Conservation (phyloP, 352 stramenopile species). For the Phytophthora megakarya region DNA sequence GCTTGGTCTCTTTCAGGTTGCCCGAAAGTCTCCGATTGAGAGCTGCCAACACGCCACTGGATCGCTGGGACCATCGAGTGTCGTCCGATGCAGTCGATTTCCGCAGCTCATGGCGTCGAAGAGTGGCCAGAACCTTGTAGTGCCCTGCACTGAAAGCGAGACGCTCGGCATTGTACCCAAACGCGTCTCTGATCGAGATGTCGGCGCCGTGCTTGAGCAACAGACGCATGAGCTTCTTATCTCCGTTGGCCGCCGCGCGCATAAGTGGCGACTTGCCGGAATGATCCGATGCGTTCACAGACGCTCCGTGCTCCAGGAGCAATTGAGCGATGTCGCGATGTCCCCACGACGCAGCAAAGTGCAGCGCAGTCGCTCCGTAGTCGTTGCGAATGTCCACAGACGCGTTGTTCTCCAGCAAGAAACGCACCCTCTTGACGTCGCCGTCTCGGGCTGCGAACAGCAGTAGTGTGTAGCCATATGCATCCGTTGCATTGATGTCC, state of each 20-base stretch:
- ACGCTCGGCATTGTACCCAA: conserved; percentile 24
- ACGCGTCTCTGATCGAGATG: conserved; percentile 8
- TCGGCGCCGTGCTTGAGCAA: conserved; percentile 25
- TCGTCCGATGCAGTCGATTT: not conserved
- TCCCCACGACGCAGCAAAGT: conserved; percentile 25
- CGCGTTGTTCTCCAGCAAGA: conserved; percentile 26
- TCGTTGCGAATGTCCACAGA: conserved; percentile 16
- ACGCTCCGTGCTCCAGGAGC: conserved; percentile 22
- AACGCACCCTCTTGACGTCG: conserved; percentile 17
- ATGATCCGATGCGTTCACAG: conserved; percentile 19
- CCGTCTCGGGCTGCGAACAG: conserved; percentile 29
- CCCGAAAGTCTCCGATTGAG: not conserved
- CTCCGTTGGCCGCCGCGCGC: conserved; percentile 20
- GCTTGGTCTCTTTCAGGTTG: not conserved
- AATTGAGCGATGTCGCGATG: conserved; percentile 9
- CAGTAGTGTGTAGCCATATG: conserved; percentile 22
- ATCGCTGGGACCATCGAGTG: not conserved
- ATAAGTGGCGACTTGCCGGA: conserved; percentile 29
- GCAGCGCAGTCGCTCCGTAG: conserved; percentile 27
- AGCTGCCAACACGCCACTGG: not conserved
- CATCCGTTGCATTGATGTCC: conserved; percentile 15
- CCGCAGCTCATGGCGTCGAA: conserved; percentile 12
- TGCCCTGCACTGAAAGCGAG: conserved; percentile 12
- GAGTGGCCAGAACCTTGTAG: conserved; percentile 11
- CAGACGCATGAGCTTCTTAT: conserved; percentile 17